A percentile compares a stretch with the other conserved stretches of the same genome.
phyloP scores from a whole-genome alignment of 2,329 filamentous ascomycete species.

The Penicillium brevicompactum region DNA sequence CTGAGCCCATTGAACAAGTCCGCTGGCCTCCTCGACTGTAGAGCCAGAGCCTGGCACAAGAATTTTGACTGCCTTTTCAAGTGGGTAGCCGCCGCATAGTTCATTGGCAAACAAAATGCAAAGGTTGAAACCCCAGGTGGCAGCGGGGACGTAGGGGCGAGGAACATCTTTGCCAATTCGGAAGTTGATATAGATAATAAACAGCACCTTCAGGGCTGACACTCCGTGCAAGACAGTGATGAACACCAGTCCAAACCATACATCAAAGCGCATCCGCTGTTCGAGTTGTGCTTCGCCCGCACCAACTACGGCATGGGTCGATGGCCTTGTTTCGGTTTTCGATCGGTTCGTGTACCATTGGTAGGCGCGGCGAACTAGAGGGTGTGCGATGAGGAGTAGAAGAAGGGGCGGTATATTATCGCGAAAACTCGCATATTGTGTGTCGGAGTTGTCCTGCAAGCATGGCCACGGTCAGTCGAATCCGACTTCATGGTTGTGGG shows the following conservation, averaged over 20 bases:
- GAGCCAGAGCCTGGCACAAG: constrained; percentile 33
- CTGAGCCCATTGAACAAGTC: constrained; percentile 62
- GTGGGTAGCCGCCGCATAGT: constrained; percentile 74
- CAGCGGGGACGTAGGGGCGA: constrained; percentile 67
- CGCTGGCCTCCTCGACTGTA: constrained; percentile 42
- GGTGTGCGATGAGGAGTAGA: constrained; percentile 74
- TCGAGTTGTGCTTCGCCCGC: constrained; percentile 61
- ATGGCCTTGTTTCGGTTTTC: constrained; percentile 28
- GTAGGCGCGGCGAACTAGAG: constrained; percentile 73
- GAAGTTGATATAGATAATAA: constrained; percentile 82
- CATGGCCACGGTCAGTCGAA: constrained; percentile 19
- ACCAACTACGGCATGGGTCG: constrained; percentile 23
- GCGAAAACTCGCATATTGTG: constrained; percentile 84
- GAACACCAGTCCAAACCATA: constrained; percentile 77
- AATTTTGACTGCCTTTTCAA: constrained; percentile 64
- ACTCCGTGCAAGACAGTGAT: constrained; percentile 79
- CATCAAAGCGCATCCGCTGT: constrained; percentile 79
- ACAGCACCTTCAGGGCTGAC: constrained; percentile 78
- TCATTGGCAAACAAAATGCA: constrained; percentile 87
- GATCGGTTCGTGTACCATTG: constrained; percentile 56
- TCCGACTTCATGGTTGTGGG: neutral
- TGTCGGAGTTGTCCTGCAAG: constrained; percentile 80
- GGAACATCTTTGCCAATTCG: constrained; percentile 73
- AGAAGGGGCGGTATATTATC: constrained; percentile 81
- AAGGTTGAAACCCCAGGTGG: constrained; percentile 91